These are phyloP conservation scores for Leishmania aethiopica DNA, from an alignment of 208 protist genomes.

Conservation along the genomic window DNA sequence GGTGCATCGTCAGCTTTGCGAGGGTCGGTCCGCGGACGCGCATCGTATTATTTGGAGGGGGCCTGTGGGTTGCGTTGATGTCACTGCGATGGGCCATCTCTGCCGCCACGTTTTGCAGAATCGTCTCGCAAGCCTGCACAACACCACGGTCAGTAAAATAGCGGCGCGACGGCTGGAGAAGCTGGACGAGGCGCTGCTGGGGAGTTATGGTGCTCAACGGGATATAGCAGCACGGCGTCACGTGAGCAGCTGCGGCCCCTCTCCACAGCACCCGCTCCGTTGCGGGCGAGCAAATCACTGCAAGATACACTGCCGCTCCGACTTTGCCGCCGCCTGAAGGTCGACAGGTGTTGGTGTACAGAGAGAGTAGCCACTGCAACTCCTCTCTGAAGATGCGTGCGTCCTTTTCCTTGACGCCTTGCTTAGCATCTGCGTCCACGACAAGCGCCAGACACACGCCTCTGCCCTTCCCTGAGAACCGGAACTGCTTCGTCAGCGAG, in stretches of 20 bases:
- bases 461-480: slow-evolving; percentile 6
- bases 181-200: slow-evolving; percentile 26
- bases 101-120: slow-evolving; percentile 12
- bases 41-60: slow-evolving; percentile 5
- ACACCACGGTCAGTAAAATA: slow-evolving; percentile 19
- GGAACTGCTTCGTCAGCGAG: slow-evolving; percentile 8
- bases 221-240: slow-evolving; percentile 27
- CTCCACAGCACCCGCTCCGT: slow-evolving; percentile 34
- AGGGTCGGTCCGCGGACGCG: slow-evolving; percentile 29
- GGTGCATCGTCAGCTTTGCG: slow-evolving; percentile 10
- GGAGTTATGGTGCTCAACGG: slow-evolving; percentile 16
- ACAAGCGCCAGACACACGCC: slow-evolving; percentile 22
- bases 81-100: slow-evolving; percentile 11
- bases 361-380: slow-evolving; percentile 19
- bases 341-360: slow-evolving; percentile 10
- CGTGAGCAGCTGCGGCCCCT: not conserved
- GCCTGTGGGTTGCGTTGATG: not conserved
- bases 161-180: slow-evolving; percentile 27
- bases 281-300: slow-evolving; percentile 24
- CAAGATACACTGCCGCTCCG: slow-evolving; percentile 18
- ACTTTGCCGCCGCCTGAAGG: not conserved
- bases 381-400: slow-evolving; percentile 11
- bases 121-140: slow-evolving; percentile 17
- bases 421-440: slow-evolving; percentile 7
- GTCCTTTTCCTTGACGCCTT: not conserved